Percentiles rank a stretch among this genome's conserved stretches.
These are phyloP conservation scores for Dictyostelium intermedium DNA, from an alignment of 78 protist species.

Conservation along the genomic window DNA sequence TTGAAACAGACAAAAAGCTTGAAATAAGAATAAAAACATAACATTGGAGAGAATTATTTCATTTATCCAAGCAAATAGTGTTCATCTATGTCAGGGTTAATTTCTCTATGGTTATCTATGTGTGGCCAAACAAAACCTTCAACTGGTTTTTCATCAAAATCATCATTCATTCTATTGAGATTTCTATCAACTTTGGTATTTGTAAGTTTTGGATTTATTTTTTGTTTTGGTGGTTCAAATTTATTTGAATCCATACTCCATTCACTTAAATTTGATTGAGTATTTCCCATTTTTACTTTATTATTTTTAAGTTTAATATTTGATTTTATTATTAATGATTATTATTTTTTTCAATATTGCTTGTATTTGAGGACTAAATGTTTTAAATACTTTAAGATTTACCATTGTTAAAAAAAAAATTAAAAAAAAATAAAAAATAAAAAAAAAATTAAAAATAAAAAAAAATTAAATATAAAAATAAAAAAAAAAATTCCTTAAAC, in stretches of 20 bases:
- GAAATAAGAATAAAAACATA: no score
- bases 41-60: no score
- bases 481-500: no score
- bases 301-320: no score
- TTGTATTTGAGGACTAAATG: no score
- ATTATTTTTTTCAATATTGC: no score
- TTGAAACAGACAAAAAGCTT: no score
- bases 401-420: no score
- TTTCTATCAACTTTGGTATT: background rate
- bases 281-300: background rate
- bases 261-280: background rate
- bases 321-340: background rate
- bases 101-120: background rate
- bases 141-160: background rate
- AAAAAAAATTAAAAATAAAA: no score
- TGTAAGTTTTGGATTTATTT: background rate
- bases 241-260: background rate
- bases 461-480: no score
- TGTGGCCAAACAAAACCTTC: background rate
- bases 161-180: background rate
- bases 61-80: background rate
- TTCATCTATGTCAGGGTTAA: background rate
- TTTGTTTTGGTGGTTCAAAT: background rate
- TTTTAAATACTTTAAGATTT: no score
- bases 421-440: no score